A percentile compares a stretch with the other conserved stretches of the same genome.
These are phyloP conservation scores for Boeremia exigua DNA, from an alignment of 2,329 filamentous ascomycete genomes.

Conservation along the genomic window DNA sequence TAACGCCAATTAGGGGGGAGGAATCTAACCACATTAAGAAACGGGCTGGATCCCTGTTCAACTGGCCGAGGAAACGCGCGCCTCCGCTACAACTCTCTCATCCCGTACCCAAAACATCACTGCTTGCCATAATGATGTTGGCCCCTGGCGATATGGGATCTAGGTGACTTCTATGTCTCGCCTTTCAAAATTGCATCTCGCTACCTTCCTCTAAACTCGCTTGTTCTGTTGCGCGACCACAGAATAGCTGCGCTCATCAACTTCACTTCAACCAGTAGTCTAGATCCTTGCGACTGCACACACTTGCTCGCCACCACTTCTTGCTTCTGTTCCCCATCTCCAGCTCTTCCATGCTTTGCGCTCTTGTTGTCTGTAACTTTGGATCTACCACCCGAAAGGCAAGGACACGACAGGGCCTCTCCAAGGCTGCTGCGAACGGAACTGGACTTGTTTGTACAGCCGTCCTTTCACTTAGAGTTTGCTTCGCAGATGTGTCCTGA, in stretches of 20 bases:
- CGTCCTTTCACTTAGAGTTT: constrained; percentile 14
- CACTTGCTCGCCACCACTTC: not conserved
- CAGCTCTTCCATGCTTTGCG: not conserved
- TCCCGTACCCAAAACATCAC: not conserved
- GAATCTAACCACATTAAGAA: not conserved
- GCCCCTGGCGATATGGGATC: constrained; percentile 3
- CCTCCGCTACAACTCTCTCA: not conserved
- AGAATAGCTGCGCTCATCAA: constrained; percentile 14
- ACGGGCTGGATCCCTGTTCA: not conserved
- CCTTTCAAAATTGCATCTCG: not conserved
- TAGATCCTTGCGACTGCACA: not conserved
- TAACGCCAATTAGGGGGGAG: not conserved
- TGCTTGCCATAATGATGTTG: constrained; percentile 7
- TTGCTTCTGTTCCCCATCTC: not conserved
- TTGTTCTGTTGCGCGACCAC: constrained; percentile 4
- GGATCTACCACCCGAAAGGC: not conserved
- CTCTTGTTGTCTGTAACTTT: not conserved
- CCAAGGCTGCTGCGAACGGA: constrained; percentile 22
- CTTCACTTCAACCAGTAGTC: constrained; percentile 9
- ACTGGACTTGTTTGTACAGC: constrained; percentile 5
- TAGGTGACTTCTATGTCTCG: constrained; percentile 9
- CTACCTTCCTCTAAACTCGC: constrained; percentile 18
- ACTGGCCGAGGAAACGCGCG: constrained; percentile 17
- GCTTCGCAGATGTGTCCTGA: not conserved
- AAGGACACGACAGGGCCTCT: not conserved